Base-by-base conservation (phyloP, 129 eudicot species). In the Centaurea solstitialis region DNA sequence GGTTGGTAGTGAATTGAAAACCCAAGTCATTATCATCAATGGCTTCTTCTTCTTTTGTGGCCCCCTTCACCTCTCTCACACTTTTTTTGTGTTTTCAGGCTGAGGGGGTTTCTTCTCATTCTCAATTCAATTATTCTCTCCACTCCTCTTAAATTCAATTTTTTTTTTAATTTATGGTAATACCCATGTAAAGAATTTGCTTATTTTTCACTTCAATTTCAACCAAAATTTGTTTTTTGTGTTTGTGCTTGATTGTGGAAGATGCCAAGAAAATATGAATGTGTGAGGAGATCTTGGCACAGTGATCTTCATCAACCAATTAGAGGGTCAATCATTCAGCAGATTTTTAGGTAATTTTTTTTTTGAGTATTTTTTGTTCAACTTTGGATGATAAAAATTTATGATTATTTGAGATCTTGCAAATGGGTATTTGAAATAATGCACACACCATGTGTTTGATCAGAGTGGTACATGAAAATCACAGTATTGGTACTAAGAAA, bases 181-280 rank as follows among this genome's bases (percentile, higher is more conserved):
- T 12, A 53, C 64, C 64, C 64, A 62, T 62, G 68, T 62, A 64
- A 12, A 21, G 68, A 62, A 35, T 76, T 38, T 62, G 4, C 67
- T 35, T 64, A 4, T 59, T 57, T 30, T 9, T 11, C 47, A 11
- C 64, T 53, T 12, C 61, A 45, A 20, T 76, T 66, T 39, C 21
- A 17, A 57, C 22, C 3, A 21, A 5, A 57, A 17, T 57, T 57
- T 15, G 62, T 50, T 7, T 3, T 4, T 12, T 47, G 6, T 13
- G 18, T 45, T 76, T 53, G 22, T 26, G 28, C 57, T 66, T 73
- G 64, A 9, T 20, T 30, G 18, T 79, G 28, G 75, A 89, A 87
- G 92, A 90, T 93, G 98, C 96, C 96, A 12, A 93, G 96, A 57
- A 92, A 94, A 12, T 93, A 87, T 75, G 98, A 93, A 87, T 93